phyloP scores from a whole-genome alignment of 306 rosid genomes.

The Dalbergia cultrata region DNA sequence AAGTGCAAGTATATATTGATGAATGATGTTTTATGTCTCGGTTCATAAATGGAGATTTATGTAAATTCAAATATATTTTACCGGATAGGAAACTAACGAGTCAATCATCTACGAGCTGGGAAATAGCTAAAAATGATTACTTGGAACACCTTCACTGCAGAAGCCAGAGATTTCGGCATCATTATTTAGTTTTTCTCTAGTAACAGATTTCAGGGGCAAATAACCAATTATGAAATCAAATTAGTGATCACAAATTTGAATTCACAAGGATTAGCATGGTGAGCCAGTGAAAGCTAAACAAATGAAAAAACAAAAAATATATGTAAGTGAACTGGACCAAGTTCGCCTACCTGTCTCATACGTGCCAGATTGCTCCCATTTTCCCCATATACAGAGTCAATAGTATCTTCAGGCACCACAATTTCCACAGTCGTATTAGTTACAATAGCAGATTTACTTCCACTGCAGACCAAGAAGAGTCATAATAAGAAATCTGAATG shows the following conservation, averaged over 20 bases:
- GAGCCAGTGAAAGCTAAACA: conserved; percentile 32
- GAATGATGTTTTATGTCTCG: neutral
- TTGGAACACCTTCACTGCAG: neutral
- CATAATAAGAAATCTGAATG: conserved; percentile 24
- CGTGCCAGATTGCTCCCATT: conserved; percentile 88
- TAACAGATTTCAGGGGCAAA: neutral
- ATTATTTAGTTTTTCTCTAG: neutral
- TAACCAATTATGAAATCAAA: conserved; percentile 29
- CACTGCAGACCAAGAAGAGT: conserved; percentile 59
- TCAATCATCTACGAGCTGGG: neutral
- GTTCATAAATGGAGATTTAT: neutral
- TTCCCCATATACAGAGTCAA: conserved; percentile 89
- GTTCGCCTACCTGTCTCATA: conserved; percentile 77
- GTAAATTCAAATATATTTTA: neutral
- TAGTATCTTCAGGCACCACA: conserved; percentile 86
- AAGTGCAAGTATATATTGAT: neutral
- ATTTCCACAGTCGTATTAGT: conserved; percentile 94
- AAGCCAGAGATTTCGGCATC: neutral
- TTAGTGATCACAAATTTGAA: neutral
- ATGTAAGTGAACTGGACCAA: neutral
- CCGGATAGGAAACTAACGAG: neutral
- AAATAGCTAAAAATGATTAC: neutral
- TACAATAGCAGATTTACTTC: conserved; percentile 91
- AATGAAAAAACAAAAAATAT: neutral
- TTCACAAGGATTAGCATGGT: conserved; percentile 12